These are phyloP conservation scores for Cerrena zonata DNA, from an alignment of 1,284 basidiomycete species.

Conservation along the genomic window DNA sequence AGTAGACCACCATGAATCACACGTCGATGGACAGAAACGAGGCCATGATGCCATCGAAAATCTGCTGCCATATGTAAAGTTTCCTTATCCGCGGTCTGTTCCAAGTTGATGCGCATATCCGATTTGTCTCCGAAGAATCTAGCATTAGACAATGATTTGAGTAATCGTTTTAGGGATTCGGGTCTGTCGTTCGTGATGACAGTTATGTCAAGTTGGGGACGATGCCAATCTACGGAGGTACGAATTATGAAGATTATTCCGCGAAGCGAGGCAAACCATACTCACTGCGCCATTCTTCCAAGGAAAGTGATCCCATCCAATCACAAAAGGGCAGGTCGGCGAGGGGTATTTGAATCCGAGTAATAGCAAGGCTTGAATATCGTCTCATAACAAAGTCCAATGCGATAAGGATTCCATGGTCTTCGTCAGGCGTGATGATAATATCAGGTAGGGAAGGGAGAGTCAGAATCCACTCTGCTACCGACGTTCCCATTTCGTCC, in stretches of 20 bases:
- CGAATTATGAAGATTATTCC: background rate
- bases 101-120: constrained; percentile 62
- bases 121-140: constrained; percentile 65
- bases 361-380: constrained; percentile 15
- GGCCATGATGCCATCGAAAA: constrained; percentile 56
- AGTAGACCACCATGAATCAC: constrained; percentile 72
- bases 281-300: constrained; percentile 53
- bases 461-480: constrained; percentile 18
- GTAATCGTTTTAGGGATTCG: constrained; percentile 59
- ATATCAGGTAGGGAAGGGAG: constrained; percentile 23
- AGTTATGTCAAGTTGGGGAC: constrained; percentile 59
- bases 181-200: constrained; percentile 76
- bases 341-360: constrained; percentile 45
- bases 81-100: constrained; percentile 62
- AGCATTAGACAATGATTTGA: constrained; percentile 54
- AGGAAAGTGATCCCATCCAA: constrained; percentile 60
- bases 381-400: background rate
- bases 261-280: constrained; percentile 3
- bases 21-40: constrained; percentile 58
- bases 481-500: constrained; percentile 11
- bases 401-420: constrained; percentile 5
- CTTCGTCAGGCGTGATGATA: constrained; percentile 30
- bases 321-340: constrained; percentile 48
- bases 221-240: constrained; percentile 59
- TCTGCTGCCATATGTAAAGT: constrained; percentile 49